Base-by-base conservation (phyloP, 768 basidiomycete genomes). In the Mycena metata region DNA sequence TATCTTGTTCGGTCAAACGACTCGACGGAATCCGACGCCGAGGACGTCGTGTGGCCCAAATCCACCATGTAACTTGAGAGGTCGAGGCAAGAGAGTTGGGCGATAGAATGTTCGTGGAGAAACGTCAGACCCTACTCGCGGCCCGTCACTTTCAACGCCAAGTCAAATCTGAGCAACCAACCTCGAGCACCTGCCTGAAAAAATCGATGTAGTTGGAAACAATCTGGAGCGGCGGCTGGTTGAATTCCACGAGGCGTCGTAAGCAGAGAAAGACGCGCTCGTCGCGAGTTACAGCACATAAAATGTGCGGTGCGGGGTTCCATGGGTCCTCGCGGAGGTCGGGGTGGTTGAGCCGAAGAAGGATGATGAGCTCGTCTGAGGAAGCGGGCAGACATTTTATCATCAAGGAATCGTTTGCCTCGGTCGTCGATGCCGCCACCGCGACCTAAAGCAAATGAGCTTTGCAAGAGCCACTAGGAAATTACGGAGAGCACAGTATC, bases 121-220 rank as follows among this genome's bases (percentile, higher is more conserved):
- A 86, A 87, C 5, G 83, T 78, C 21, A 86, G 77, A 9, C 83
- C 85, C 82, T 85, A 36, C 30, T 30, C 30, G 3, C 6, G 30
- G 30, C 30, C 30, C 30, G 30, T 30, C 30, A 30, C 30, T 6
- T 30, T 30, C 30, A 30, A 30, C 30, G 6, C 30, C 39, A 39
- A 39, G 2, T 15, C 39, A 10, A 39, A 15, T 39, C n/a, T 55
- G 33, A 49, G 23, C 39, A 43, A 21, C 73, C 23, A 64, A 84
- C 86, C 80, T 88, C 86, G 16, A 88, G 79, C 1, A 83, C 70
- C 74, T 88, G 86, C 39, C 83, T 75, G 69, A 86, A 83, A 66
- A 86, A 85, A 69, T 87, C 86, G 42, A 87, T 77, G 66, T 84
- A 85, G 60, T 87, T 82, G 6, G 83, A 79, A 35, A 86, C 83